Conservation (phyloP, 2,329 filamentous ascomycete species). For the Trichophyton verrucosum region DNA sequence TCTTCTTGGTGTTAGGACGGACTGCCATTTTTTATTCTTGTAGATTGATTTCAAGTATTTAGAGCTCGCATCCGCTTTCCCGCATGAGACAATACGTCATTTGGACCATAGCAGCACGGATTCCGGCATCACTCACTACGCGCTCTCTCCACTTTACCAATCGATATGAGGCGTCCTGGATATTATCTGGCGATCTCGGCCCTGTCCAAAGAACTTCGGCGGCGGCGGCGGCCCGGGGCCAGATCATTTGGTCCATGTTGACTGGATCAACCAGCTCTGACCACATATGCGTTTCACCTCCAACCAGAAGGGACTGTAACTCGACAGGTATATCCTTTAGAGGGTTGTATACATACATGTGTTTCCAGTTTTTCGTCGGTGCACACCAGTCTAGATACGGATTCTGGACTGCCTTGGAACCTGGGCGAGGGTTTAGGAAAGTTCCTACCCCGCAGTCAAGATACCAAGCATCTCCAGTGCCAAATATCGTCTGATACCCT, state of each 20-base stretch:
- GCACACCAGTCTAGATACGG: constrained; percentile 23
- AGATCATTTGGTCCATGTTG: constrained; percentile 64
- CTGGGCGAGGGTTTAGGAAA: constrained; percentile 23
- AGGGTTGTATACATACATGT: constrained; percentile 72
- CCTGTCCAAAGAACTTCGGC: constrained; percentile 75
- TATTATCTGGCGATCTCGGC: constrained; percentile 22
- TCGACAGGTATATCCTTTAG: constrained; percentile 49
- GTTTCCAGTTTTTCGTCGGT: constrained; percentile 68
- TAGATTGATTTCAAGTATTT: background rate
- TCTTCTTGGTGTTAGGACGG: too few species aligned
- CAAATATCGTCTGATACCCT: constrained; percentile 24
- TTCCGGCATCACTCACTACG: constrained; percentile 51
- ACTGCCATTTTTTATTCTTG: too few species aligned
- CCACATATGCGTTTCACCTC: constrained; percentile 75
- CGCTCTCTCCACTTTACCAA: constrained; percentile 66
- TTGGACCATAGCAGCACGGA: constrained; percentile 53
- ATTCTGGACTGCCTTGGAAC: constrained; percentile 7
- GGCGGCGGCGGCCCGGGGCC: constrained; percentile 63
- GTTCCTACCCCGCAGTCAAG: constrained; percentile 24
- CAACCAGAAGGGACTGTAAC: constrained; percentile 56
- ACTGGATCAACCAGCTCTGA: constrained; percentile 61
- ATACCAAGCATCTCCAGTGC: constrained; percentile 22
- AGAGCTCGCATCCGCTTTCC: constrained; percentile 11
- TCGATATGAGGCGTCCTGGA: constrained; percentile 51
- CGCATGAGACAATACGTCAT: constrained; percentile 55